Evolutionary conservation across 2,329 filamentous ascomycete genomes (phyloP).

Genomic region (Fusarium albosuccineum): DNA sequence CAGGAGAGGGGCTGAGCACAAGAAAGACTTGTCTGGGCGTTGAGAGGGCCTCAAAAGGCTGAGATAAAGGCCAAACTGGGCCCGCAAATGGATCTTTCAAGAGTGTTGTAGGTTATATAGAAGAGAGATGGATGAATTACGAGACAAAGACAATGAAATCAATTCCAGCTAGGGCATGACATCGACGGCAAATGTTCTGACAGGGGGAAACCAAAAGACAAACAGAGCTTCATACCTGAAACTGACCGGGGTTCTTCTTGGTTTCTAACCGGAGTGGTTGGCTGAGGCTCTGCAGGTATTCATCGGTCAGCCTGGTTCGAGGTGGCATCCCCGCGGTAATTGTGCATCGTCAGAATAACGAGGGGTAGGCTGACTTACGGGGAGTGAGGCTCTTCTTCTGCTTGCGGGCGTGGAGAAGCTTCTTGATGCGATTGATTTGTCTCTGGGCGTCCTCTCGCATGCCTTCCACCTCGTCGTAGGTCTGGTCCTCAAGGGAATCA

Average conservation of each 20-base stretch:
- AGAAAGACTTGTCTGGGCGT: neutral
- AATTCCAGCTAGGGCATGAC: neutral
- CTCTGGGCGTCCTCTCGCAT: constrained; percentile 45
- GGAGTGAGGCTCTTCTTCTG: constrained; percentile 12
- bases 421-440: constrained; percentile 51
- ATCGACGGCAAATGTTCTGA: neutral
- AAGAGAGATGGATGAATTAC: neutral
- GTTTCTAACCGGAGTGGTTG: constrained; percentile 4
- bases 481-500: constrained; percentile 52
- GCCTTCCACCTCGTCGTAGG: constrained; percentile 48
- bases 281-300: constrained; percentile 9
- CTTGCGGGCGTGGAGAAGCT: constrained; percentile 39
- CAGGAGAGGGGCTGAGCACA: neutral
- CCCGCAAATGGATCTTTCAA: neutral
- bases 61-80: neutral
- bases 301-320: constrained; percentile 13
- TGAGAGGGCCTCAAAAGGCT: neutral
- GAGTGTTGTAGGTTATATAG: neutral
- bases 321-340: constrained; percentile 4
- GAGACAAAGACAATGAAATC: neutral
- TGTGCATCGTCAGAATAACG: constrained; percentile 4
- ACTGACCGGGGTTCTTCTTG: constrained; percentile 6
- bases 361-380: constrained; percentile 15
- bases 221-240: constrained; percentile 29
- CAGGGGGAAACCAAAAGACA: neutral